Evolutionary conservation across 306 rosid genomes (phyloP).

Genomic region (Trifolium fragiferum): DNA sequence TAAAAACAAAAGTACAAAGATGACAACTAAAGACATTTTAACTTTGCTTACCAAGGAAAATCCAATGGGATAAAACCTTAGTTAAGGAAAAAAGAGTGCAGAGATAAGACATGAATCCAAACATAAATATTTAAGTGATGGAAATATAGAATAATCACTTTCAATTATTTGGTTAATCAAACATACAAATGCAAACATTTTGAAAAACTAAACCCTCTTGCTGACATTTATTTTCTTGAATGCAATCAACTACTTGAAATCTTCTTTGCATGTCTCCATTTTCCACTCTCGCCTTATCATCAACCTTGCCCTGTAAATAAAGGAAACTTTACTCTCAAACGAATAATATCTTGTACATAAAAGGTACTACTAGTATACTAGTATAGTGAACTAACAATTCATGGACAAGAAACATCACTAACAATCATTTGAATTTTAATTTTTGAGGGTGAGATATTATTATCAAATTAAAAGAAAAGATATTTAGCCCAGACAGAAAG

Average conservation of each 20-base stretch:
- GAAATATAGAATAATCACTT: background rate
- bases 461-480: background rate
- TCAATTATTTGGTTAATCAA: background rate
- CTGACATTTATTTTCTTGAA: background rate
- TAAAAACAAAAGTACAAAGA: no score
- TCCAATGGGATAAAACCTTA: no score
- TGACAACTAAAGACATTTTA: no score
- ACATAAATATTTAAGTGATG: background rate
- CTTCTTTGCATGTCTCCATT: no score
- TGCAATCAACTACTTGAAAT: no score
- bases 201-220: background rate
- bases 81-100: no score
- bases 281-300: background rate
- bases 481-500: background rate
- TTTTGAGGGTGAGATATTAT: background rate
- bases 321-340: background rate
- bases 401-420: no score
- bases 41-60: no score
- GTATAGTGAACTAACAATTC: background rate
- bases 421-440: no score
- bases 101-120: no score
- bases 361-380: no score
- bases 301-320: background rate
- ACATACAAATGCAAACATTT: no score
- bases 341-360: background rate